These are phyloP conservation scores for Astraeus odoratus DNA, from an alignment of 768 basidiomycete genomes.

Conservation along the genomic window DNA sequence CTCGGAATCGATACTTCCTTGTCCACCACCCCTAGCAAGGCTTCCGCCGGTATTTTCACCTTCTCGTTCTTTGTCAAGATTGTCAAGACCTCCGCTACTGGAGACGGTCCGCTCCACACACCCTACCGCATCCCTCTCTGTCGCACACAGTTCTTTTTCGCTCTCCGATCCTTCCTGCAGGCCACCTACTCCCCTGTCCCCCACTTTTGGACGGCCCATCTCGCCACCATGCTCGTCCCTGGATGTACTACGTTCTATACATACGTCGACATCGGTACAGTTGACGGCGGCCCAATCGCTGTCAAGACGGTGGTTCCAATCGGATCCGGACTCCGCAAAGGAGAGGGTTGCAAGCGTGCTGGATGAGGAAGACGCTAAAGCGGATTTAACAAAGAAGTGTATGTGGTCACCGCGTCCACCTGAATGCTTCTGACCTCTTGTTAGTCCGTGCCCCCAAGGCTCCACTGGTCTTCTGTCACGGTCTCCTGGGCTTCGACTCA, in stretches of 20 bases:
- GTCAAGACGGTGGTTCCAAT: slow-evolving; percentile 47
- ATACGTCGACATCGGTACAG: slow-evolving; percentile 24
- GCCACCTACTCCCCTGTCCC: slow-evolving; percentile 14
- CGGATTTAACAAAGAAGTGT: slow-evolving; percentile 55
- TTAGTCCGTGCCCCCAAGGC: slow-evolving; percentile 72
- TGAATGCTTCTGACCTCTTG: slow-evolving; percentile 1
- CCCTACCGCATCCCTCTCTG: slow-evolving; percentile 55
- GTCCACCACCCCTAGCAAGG: slow-evolving; percentile 37
- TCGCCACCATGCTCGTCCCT: slow-evolving; percentile 44
- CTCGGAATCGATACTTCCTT: slow-evolving; percentile 32
- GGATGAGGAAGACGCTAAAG: slow-evolving; percentile 45
- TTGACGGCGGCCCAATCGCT: slow-evolving; percentile 15
- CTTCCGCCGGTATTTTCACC: slow-evolving; percentile 32
- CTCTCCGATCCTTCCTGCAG: slow-evolving; percentile 3
- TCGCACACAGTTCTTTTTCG: slow-evolving; percentile 14
- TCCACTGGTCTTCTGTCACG: slow-evolving; percentile 94
- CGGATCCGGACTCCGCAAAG: slow-evolving; percentile 28
- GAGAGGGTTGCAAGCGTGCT: slow-evolving; percentile 38
- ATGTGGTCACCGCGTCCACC: slow-evolving; percentile 18
- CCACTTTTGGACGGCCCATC: slow-evolving; percentile 25
- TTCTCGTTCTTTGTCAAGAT: slow-evolving; percentile 29
- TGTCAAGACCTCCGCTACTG: slow-evolving; percentile 44
- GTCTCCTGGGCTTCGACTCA: slow-evolving; percentile 84
- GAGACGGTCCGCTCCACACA: slow-evolving; percentile 53
- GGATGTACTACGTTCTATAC: slow-evolving; percentile 47